phyloP scores from a whole-genome alignment of 352 stramenopile species.

The Saprolegnia parasitica region DNA sequence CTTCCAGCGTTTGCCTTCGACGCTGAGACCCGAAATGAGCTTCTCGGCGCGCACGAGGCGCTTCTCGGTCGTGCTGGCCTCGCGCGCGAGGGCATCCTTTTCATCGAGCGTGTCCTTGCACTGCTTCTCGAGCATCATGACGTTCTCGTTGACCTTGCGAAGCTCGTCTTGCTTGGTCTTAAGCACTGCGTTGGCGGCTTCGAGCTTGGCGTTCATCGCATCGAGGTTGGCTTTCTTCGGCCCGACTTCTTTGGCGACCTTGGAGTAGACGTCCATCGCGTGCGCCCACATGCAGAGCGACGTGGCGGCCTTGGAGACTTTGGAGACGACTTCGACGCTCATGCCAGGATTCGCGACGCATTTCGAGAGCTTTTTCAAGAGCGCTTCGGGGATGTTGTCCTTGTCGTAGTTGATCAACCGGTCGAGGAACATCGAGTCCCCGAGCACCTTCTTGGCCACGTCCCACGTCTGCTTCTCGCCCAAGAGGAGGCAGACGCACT shows the following conservation, averaged over 20 bases:
- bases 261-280: slow-evolving; percentile 94
- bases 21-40: slow-evolving; percentile 84
- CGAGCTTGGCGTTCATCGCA: slow-evolving; percentile 88
- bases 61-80: slow-evolving; percentile 85
- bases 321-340: slow-evolving; percentile 87
- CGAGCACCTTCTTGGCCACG: slow-evolving; percentile 87
- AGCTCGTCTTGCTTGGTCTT: slow-evolving; percentile 87
- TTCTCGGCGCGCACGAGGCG: slow-evolving; percentile 87
- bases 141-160: slow-evolving; percentile 84
- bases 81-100: slow-evolving; percentile 86
- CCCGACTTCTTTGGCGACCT: slow-evolving; percentile 91
- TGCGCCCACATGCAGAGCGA: slow-evolving; percentile 93
- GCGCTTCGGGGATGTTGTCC: slow-evolving; percentile 88
- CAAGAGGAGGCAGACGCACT: slow-evolving; percentile 90
- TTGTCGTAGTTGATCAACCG: slow-evolving; percentile 91
- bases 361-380: slow-evolving; percentile 87
- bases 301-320: slow-evolving; percentile 88
- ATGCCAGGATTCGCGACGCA: slow-evolving; percentile 82
- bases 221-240: slow-evolving; percentile 90
- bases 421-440: slow-evolving; percentile 85
- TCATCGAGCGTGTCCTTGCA: slow-evolving; percentile 88
- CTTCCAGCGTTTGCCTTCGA: slow-evolving; percentile 91
- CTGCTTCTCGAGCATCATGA: slow-evolving; percentile 83
- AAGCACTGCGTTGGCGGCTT: slow-evolving; percentile 80
- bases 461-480: slow-evolving; percentile 93